Percentiles rank a stretch among this genome's conserved stretches.
Conservation (phyloP, 495 filamentous ascomycete species). For the Hyaloscypha bicolor region DNA sequence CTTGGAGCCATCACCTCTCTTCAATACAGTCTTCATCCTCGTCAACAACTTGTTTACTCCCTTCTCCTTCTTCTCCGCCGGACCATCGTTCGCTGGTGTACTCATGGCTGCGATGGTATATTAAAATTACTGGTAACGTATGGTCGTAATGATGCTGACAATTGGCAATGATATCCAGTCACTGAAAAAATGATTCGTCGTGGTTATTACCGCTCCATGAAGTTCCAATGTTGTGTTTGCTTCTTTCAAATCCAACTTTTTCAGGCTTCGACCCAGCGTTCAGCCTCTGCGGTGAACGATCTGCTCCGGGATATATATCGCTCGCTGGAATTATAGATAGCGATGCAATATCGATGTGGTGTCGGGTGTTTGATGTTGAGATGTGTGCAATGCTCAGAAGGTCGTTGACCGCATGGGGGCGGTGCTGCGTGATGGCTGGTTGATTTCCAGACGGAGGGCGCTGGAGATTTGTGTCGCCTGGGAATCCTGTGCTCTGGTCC, state of each 20-base stretch:
- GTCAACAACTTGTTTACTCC: constrained; percentile 64
- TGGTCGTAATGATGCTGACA: neutral
- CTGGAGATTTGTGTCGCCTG: constrained; percentile 1
- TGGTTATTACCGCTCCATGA: constrained; percentile 18
- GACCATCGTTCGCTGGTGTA: constrained; percentile 21
- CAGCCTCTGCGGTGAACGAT: neutral
- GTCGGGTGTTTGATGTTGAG: constrained; percentile 9
- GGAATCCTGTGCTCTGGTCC: constrained; percentile 20
- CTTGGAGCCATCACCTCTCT: constrained; percentile 51
- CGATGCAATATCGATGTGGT: neutral
- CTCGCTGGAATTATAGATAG: neutral
- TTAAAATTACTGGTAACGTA: constrained; percentile 8
- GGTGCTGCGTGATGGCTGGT: constrained; percentile 21
- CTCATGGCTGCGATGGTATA: constrained; percentile 24
- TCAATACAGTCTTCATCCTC: constrained; percentile 65
- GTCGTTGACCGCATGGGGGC: neutral
- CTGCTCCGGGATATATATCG: constrained; percentile 2
- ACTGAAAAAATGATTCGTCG: neutral
- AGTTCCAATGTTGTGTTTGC: neutral
- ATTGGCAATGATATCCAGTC: neutral
- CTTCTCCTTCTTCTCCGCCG: constrained; percentile 43
- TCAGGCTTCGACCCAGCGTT: neutral
- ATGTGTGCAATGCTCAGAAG: neutral
- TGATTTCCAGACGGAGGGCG: constrained; percentile 1
- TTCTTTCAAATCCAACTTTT: neutral